These are phyloP conservation scores for Torulaspora indica DNA, from an alignment of 805 yeast genomes.

Conservation along the genomic window DNA sequence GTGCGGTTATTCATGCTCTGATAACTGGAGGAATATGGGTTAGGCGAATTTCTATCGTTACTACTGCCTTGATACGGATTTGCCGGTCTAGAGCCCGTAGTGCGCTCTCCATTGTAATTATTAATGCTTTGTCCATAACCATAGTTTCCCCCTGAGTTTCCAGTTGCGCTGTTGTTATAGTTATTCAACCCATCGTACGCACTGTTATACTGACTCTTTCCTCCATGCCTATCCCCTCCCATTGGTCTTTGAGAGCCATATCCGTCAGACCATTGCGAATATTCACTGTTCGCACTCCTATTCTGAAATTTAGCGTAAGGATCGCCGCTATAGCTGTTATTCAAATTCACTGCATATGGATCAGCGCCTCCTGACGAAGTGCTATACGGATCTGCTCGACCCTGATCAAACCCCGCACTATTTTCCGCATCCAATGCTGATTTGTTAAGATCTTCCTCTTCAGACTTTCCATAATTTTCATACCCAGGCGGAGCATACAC, in stretches of 20 bases:
- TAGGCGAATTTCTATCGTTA: not conserved
- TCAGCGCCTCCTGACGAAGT: conserved; percentile 10
- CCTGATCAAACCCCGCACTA: conserved; percentile 6
- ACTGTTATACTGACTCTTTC: conserved; percentile 8
- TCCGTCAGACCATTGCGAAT: not conserved
- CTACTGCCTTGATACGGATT: conserved; percentile 1
- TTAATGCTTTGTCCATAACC: not conserved
- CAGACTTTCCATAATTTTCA: conserved; percentile 29
- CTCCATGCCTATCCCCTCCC: conserved; percentile 4
- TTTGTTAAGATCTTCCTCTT: conserved; percentile 24
- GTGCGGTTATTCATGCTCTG: not conserved
- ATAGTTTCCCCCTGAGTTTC: not conserved
- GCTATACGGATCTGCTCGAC: conserved; percentile 10
- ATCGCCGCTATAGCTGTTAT: conserved; percentile 4
- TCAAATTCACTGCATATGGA: conserved; percentile 11
- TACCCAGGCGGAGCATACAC: conserved; percentile 41
- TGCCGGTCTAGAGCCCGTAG: not conserved
- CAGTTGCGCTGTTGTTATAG: conserved; percentile 5
- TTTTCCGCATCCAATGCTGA: conserved; percentile 12
- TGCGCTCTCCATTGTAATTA: not conserved
- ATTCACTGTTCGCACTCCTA: not conserved
- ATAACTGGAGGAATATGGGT: not conserved
- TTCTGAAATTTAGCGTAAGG: conserved; percentile 11
- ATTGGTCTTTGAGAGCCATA: conserved; percentile 3
- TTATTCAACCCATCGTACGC: conserved; percentile 11